phyloP scores from a whole-genome alignment of 2,329 filamentous ascomycete species.

The Aspergillus hiratsukae region DNA sequence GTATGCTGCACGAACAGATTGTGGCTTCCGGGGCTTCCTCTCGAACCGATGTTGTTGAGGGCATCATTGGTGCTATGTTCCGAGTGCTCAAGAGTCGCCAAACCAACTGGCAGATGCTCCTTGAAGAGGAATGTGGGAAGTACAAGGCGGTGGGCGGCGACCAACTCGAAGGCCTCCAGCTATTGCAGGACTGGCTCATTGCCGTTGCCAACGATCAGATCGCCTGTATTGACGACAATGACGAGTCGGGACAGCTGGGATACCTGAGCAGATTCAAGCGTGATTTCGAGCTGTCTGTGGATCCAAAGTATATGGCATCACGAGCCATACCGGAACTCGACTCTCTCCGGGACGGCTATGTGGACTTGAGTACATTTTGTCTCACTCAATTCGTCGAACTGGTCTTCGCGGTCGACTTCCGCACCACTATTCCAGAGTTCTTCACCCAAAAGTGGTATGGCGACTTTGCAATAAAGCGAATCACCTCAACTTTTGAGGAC shows the following conservation, averaged over 20 bases:
- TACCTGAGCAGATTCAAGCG: constrained; percentile 84
- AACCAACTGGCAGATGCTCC: constrained; percentile 77
- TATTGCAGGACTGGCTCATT: constrained; percentile 82
- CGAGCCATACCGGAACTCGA: constrained; percentile 69
- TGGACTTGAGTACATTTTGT: constrained; percentile 91
- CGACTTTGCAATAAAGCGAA: constrained; percentile 82
- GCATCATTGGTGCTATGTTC: constrained; percentile 95
- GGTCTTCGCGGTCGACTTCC: constrained; percentile 89
- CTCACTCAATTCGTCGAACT: constrained; percentile 80
- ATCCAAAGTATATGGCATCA: constrained; percentile 69
- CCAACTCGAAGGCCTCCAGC: constrained; percentile 65
- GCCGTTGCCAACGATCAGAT: constrained; percentile 98
- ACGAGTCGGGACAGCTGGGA: constrained; percentile 69
- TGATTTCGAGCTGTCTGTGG: constrained; percentile 76
- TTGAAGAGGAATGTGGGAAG: constrained; percentile 76
- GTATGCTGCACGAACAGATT: constrained; percentile 92
- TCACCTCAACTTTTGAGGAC: constrained; percentile 91
- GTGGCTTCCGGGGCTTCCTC: constrained; percentile 78
- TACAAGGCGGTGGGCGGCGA: constrained; percentile 56
- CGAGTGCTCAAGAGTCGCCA: constrained; percentile 77
- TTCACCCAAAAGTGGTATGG: constrained; percentile 90
- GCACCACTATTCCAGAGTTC: constrained; percentile 74
- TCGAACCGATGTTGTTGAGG: constrained; percentile 85
- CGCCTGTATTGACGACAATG: constrained; percentile 87
- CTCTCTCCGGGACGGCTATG: constrained; percentile 79